Conservation (phyloP, 1,284 basidiomycete genomes). For the Tremellales sp. region DNA sequence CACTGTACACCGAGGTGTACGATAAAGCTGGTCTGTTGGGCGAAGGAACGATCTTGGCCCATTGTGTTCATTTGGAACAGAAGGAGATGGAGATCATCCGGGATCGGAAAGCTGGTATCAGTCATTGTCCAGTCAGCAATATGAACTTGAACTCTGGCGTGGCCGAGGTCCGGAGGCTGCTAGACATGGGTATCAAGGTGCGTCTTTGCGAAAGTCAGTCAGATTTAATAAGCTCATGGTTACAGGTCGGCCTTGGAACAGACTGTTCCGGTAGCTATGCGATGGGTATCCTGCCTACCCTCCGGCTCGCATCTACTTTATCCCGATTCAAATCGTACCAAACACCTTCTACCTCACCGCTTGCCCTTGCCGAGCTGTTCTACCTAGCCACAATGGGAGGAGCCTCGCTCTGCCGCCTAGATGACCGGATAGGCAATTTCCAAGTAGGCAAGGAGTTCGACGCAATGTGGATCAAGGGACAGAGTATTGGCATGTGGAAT, state of each 20-base stretch:
- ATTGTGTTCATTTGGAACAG: constrained; percentile 67
- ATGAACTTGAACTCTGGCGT: constrained; percentile 83
- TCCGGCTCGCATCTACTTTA: constrained; percentile 77
- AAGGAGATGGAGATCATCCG: constrained; percentile 72
- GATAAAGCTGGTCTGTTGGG: constrained; percentile 72
- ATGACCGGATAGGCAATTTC: constrained; percentile 72
- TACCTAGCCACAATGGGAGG: constrained; percentile 91
- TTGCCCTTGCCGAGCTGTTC: constrained; percentile 72
- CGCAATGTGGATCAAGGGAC: constrained; percentile 67
- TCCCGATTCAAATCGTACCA: constrained; percentile 61
- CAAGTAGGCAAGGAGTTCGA: constrained; percentile 82
- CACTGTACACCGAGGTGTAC: constrained; percentile 74
- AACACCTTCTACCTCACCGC: constrained; percentile 46
- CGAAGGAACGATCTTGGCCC: constrained; percentile 79
- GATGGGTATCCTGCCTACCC: constrained; percentile 73
- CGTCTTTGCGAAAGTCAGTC: constrained; percentile 12
- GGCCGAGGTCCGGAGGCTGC: constrained; percentile 69
- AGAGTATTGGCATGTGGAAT: constrained; percentile 54
- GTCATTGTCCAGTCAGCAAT: constrained; percentile 92
- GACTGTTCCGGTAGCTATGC: constrained; percentile 89
- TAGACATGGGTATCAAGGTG: constrained; percentile 83
- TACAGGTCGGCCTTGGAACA: constrained; percentile 85
- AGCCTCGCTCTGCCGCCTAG: constrained; percentile 73
- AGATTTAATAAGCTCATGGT: constrained; percentile 8
- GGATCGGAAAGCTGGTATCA: constrained; percentile 66